A percentile compares a stretch with the other conserved stretches of the same genome.
These are phyloP conservation scores for Fusarium oligoseptatum DNA, from an alignment of 2,329 filamentous ascomycete genomes.

Conservation along the genomic window DNA sequence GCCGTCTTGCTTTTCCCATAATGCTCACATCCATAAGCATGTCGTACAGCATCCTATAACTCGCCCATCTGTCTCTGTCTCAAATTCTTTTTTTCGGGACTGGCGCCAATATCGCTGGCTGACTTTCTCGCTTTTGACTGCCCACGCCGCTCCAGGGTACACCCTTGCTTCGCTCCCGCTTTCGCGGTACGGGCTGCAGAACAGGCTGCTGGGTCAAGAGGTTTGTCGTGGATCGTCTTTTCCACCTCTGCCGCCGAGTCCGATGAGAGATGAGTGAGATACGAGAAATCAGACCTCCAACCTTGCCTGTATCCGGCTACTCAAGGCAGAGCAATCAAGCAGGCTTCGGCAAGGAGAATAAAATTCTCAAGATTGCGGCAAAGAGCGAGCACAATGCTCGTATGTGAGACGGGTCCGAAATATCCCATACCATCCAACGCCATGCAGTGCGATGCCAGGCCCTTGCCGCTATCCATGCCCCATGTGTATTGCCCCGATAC, in stretches of 20 bases:
- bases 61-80: conserved; percentile 1
- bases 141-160: conserved; percentile 25
- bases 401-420: conserved; percentile 16
- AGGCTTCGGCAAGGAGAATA: not conserved
- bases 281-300: conserved; percentile 20
- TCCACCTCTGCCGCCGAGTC: conserved; percentile 16
- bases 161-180: conserved; percentile 31
- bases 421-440: not conserved
- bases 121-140: conserved; percentile 16
- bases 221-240: conserved; percentile 14
- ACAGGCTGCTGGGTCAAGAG: conserved; percentile 28
- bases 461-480: conserved; percentile 15
- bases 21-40: conserved; percentile 3
- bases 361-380: not conserved
- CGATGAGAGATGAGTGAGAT: conserved; percentile 28
- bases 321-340: not conserved
- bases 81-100: not conserved
- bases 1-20: conserved; percentile 9
- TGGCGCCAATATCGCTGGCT: conserved; percentile 9
- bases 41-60: conserved; percentile 11
- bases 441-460: conserved; percentile 1
- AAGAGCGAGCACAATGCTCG: conserved; percentile 5
- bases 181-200: conserved; percentile 36
- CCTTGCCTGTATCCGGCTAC: not conserved
- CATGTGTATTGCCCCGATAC: conserved; percentile 36